A percentile compares a stretch with the other conserved stretches of the same genome.
phyloP scores from a whole-genome alignment of 345 rosid species.

The Psidium friedrichsthalianum region DNA sequence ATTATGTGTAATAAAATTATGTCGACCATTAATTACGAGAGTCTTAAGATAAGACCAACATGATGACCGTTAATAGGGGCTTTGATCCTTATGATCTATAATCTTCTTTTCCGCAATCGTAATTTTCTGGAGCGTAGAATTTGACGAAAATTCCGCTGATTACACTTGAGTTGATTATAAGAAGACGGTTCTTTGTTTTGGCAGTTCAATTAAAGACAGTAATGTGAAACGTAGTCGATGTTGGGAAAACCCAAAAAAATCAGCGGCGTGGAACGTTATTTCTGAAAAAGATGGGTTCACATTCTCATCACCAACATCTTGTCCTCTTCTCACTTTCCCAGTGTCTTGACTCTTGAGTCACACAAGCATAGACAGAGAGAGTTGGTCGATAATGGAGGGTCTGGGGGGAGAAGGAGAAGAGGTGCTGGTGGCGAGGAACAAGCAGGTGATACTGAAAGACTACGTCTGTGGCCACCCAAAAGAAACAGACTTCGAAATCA shows the following conservation, averaged over 20 bases:
- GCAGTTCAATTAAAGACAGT: neutral
- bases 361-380: neutral
- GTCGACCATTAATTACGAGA: neutral
- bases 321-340: neutral
- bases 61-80: neutral
- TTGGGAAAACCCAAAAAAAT: neutral
- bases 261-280: neutral
- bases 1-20: neutral
- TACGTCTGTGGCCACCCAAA: conserved; percentile 3
- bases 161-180: neutral
- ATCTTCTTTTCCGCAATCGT: neutral
- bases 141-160: neutral
- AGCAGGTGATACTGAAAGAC: conserved; percentile 4
- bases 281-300: neutral
- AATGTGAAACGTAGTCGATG: neutral
- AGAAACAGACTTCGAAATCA: conserved; percentile 6
- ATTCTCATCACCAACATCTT: neutral
- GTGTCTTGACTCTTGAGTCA: neutral
- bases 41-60: neutral
- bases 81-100: neutral
- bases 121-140: neutral
- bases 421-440: neutral
- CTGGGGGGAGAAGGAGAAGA: neutral
- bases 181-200: neutral
- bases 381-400: neutral